Conservation (phyloP, 257 asterid species). For the Nicotiana tabacum region DNA sequence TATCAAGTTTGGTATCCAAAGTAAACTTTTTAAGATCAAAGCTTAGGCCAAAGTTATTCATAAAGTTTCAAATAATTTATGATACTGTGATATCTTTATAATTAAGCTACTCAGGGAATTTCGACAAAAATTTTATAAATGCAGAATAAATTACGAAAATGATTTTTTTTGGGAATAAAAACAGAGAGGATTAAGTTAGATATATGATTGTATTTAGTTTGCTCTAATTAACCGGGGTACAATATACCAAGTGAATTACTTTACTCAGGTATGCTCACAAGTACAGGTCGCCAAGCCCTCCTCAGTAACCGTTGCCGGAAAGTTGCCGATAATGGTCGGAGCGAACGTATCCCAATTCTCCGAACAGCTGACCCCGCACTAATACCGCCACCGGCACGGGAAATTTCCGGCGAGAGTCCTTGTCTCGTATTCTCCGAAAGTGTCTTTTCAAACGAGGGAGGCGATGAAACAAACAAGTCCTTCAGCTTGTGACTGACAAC, state of each 20-base stretch:
- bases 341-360: constrained; percentile 35
- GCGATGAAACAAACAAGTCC: constrained; percentile 62
- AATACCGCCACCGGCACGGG: neutral
- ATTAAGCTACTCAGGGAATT: neutral
- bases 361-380: constrained; percentile 24
- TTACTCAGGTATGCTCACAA: constrained; percentile 69
- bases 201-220: neutral
- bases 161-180: neutral
- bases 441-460: constrained; percentile 56
- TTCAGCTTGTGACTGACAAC: constrained; percentile 43
- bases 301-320: constrained; percentile 78
- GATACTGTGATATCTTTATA: neutral
- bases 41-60: neutral
- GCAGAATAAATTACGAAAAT: neutral
- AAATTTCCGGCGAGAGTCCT: constrained; percentile 26
- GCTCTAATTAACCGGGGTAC: constrained; percentile 4
- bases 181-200: neutral
- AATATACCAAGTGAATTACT: neutral
- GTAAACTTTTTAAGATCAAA: neutral
- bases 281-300: constrained; percentile 92
- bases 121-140: neutral
- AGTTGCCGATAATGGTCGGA: constrained; percentile 74
- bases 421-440: constrained; percentile 41
- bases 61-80: neutral
- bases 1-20: neutral